A percentile compares a stretch with the other conserved stretches of the same genome.
Conservation (phyloP, 2,329 filamentous ascomycete species). For the Colletotrichum sp. region DNA sequence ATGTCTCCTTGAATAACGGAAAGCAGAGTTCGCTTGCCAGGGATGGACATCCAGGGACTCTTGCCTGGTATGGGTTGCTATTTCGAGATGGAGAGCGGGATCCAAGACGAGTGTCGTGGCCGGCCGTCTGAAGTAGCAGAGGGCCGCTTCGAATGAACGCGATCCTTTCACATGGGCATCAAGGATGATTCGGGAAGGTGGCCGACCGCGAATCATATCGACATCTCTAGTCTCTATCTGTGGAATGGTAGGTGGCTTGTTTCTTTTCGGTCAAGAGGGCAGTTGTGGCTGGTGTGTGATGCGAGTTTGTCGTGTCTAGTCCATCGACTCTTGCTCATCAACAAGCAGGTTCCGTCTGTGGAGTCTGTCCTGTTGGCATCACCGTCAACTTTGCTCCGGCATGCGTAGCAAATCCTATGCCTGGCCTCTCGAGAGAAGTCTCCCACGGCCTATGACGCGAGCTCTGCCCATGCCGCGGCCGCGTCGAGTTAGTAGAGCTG, state of each 20-base stretch:
- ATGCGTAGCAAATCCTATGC: neutral
- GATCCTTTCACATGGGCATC: neutral
- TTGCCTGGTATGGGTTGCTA: too few species aligned
- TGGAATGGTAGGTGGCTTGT: neutral
- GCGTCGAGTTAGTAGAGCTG: too few species aligned
- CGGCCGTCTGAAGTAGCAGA: too few species aligned
- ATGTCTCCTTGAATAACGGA: too few species aligned
- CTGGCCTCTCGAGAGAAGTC: neutral
- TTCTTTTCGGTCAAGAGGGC: neutral
- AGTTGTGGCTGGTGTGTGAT: neutral
- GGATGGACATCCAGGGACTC: too few species aligned
- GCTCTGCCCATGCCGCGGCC: neutral
- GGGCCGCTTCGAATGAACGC: neutral
- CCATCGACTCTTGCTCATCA: neutral
- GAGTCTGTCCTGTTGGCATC: neutral
- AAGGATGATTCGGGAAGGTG: neutral
- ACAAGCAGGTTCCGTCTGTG: neutral
- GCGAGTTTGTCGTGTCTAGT: rapidly evolving
- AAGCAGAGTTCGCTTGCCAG: too few species aligned
- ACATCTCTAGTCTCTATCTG: neutral
- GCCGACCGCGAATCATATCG: neutral
- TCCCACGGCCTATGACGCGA: neutral
- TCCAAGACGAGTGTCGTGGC: too few species aligned
- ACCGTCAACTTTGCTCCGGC: neutral
- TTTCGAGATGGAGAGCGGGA: too few species aligned